A percentile compares a stretch with the other conserved stretches of the same genome.
Evolutionary conservation across 2,329 filamentous ascomycete genomes (phyloP).

Genomic region (Pseudocercospora cruenta): DNA sequence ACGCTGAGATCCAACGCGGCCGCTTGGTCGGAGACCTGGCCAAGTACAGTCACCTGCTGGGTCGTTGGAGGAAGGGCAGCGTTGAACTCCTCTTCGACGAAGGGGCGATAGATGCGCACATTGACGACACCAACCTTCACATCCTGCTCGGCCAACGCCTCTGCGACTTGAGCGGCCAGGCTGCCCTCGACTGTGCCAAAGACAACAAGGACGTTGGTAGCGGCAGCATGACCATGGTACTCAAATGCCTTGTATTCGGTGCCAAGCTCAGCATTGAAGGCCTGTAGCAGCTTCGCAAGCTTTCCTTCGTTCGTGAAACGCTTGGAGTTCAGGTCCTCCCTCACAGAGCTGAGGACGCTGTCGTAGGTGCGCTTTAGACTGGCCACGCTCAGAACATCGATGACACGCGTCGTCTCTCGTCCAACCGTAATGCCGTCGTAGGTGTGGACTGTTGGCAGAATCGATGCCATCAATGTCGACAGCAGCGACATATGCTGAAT

Average conservation of each 20-base stretch:
- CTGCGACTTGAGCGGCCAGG: conserved; percentile 78
- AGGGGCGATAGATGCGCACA: conserved; percentile 91
- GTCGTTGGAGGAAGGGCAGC: conserved; percentile 75
- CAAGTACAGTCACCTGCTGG: conserved; percentile 79
- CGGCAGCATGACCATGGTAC: conserved; percentile 80
- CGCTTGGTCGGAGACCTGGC: conserved; percentile 77
- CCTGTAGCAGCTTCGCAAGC: conserved; percentile 68
- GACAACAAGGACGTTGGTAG: conserved; percentile 83
- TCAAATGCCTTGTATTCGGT: conserved; percentile 93
- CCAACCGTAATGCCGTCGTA: conserved; percentile 82
- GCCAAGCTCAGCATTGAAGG: conserved; percentile 87
- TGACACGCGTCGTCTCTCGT: conserved; percentile 78
- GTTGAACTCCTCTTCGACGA: conserved; percentile 92
- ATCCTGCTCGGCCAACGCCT: conserved; percentile 71
- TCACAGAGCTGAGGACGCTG: conserved; percentile 66
- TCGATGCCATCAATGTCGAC: conserved; percentile 75
- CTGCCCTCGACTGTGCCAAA: conserved; percentile 93
- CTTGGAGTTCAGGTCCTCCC: conserved; percentile 52
- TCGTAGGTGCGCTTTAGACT: conserved; percentile 72
- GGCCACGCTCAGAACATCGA: conserved; percentile 76
- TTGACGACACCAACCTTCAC: conserved; percentile 84
- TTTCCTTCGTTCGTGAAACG: conserved; percentile 72
- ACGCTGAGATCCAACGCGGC: conserved; percentile 74
- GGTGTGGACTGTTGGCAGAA: conserved; percentile 77
- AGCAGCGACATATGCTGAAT: conserved; percentile 94